These are phyloP conservation scores for carrot (Daucus carota) DNA, from an alignment of 129 eudicot species.

Conservation along the genomic window DNA sequence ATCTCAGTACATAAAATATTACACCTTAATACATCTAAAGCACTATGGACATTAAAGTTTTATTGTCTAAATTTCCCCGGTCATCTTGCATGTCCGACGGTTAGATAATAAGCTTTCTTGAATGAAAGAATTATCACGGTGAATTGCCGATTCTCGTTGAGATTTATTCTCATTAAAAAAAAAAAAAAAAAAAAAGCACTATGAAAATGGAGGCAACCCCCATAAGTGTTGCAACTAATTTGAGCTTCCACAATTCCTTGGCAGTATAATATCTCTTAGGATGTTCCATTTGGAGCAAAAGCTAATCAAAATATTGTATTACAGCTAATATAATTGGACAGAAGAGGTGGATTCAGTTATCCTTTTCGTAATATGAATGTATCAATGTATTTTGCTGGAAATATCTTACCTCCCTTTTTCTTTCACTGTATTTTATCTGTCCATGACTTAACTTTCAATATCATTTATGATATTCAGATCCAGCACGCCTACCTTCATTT, in stretches of 20 bases:
- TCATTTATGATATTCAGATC: slow-evolving; percentile 37
- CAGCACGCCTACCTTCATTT: slow-evolving; percentile 88
- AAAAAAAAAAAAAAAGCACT: too few species aligned
- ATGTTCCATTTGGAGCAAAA: background rate
- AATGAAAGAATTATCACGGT: too few species aligned
- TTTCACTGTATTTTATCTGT: background rate
- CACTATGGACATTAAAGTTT: too few species aligned
- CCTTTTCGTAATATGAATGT: background rate
- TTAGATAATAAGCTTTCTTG: too few species aligned
- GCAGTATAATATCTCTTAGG: background rate
- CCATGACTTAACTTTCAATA: background rate
- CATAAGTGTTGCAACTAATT: background rate
- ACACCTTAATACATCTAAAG: background rate
- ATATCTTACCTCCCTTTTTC: background rate
- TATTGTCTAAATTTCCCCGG: too few species aligned
- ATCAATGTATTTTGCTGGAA: background rate
- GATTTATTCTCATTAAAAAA: too few species aligned
- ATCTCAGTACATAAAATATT: background rate
- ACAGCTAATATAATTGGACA: background rate
- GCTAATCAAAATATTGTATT: background rate
- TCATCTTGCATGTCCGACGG: too few species aligned
- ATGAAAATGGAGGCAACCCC: background rate
- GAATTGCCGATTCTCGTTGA: too few species aligned
- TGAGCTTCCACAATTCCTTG: background rate
- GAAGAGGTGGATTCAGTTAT: background rate